Evolutionary conservation across 2,329 filamentous ascomycete species (phyloP).

Genomic region (Alternaria viburni): DNA sequence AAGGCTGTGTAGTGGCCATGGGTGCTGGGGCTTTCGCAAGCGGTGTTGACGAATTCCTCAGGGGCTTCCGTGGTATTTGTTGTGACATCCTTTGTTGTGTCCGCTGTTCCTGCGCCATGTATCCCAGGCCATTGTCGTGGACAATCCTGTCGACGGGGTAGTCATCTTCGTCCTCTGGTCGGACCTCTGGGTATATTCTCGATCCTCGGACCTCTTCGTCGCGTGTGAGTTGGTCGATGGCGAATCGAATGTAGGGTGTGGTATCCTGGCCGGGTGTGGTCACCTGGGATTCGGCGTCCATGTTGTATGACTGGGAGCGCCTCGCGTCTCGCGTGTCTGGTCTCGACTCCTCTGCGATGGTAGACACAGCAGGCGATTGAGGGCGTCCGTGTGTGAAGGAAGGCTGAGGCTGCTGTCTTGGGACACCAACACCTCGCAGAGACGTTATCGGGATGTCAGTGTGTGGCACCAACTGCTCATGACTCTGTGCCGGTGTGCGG

Average conservation of each 20-base stretch:
- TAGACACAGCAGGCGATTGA: constrained; percentile 38
- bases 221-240: constrained; percentile 83
- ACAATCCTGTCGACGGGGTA: constrained; percentile 61
- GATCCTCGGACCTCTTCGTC: constrained; percentile 68
- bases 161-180: constrained; percentile 41
- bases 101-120: constrained; percentile 42
- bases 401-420: constrained; percentile 31
- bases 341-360: constrained; percentile 40
- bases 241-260: constrained; percentile 86
- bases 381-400: constrained; percentile 24
- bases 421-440: constrained; percentile 41
- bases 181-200: constrained; percentile 53
- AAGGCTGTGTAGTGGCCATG: constrained; percentile 4
- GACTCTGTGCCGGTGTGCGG: constrained; percentile 43
- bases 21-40: constrained; percentile 10
- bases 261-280: constrained; percentile 76
- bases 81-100: constrained; percentile 38
- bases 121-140: constrained; percentile 48
- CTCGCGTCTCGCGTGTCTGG: constrained; percentile 34
- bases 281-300: constrained; percentile 44
- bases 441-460: constrained; percentile 40
- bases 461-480: constrained; percentile 44
- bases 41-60: constrained; percentile 18
- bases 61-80: constrained; percentile 28
- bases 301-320: constrained; percentile 26